Evolutionary conservation across 2,329 filamentous ascomycete genomes (phyloP), one percentile per base, ranked within the genome.

Genomic region (Dryadomyces quercus-mongolicae): DNA sequence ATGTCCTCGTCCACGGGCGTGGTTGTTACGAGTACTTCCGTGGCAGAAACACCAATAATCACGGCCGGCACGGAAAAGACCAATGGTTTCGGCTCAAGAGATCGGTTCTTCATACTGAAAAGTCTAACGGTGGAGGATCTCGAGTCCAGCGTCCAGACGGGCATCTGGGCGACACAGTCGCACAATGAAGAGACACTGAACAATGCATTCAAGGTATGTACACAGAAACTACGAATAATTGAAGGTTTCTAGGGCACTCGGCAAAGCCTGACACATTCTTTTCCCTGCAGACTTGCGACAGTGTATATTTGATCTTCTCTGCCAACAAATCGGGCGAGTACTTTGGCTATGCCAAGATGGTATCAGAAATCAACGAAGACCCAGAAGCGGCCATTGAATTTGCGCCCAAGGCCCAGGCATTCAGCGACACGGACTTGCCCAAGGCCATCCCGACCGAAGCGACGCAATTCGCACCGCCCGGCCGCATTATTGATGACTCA

Each of bases 301-400:
- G 86, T 62, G 91, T 97, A 1, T 96, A 91, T 64, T 74, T 97
- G 34, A 81, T 97, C 15, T 97, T 97, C 67, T 97, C 92, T 1
- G 92, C 92, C 13, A 97, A 97, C 68, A 96, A 96, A 64, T 96
- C 92, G 0, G 92, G 92, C 13, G 92, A 96, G 68, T 97, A 96
- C 65, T 96, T 93, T 69, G 92, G 92, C 20, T 96, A 95, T 64
- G 92, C 91, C 20, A 82, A 86, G 42, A 97, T 97, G 92, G 73
- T 76, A 10, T 95, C 92, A 21, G 74, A 82, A 4, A 95, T 96
- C 62, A 84, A 86, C 61, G 80, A 91, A 54, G 86, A 95, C 60
- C 82, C 85, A 12, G 76, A 77, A 0, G 80, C 84, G 1, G 80
- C 82, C 0, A 81, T 87, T 50, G 77, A 86, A 63, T 85, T 88